Evolutionary conservation across 305 asterid genomes (phyloP).

Genomic region (Fraxinus sp.): DNA sequence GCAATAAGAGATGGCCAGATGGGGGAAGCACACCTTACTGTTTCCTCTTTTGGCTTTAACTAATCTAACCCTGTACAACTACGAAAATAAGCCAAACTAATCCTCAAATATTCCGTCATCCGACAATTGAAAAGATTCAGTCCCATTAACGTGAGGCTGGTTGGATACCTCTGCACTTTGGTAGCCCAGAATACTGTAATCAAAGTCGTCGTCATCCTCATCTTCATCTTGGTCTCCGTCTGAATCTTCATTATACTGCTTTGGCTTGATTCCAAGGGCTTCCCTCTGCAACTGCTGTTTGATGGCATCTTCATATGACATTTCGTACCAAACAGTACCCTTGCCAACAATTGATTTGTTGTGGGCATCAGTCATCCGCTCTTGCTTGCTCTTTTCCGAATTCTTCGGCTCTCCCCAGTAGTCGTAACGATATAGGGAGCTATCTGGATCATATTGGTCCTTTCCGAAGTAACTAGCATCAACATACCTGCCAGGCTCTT

Average conservation of each 20-base stretch:
- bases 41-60: background rate
- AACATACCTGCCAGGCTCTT: constrained; percentile 81
- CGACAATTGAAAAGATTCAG: constrained; percentile 71
- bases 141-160: constrained; percentile 86
- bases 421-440: constrained; percentile 76
- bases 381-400: constrained; percentile 92
- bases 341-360: constrained; percentile 88
- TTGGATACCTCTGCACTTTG: constrained; percentile 39
- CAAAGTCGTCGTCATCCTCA: constrained; percentile 52
- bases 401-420: constrained; percentile 99
- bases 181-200: constrained; percentile 69
- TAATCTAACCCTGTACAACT: constrained; percentile 2
- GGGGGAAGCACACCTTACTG: background rate
- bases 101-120: constrained; percentile 87
- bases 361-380: constrained; percentile 75
- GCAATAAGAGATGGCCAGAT: background rate
- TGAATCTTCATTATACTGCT: constrained; percentile 40
- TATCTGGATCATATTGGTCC: constrained; percentile 81
- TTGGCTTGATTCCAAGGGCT: constrained; percentile 55
- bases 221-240: constrained; percentile 30
- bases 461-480: constrained; percentile 72
- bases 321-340: constrained; percentile 84
- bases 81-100: constrained; percentile 31
- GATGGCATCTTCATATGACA: constrained; percentile 88
- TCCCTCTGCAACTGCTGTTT: constrained; percentile 63